Base-by-base conservation (phyloP, 768 basidiomycete species). In the Galerina marginata region DNA sequence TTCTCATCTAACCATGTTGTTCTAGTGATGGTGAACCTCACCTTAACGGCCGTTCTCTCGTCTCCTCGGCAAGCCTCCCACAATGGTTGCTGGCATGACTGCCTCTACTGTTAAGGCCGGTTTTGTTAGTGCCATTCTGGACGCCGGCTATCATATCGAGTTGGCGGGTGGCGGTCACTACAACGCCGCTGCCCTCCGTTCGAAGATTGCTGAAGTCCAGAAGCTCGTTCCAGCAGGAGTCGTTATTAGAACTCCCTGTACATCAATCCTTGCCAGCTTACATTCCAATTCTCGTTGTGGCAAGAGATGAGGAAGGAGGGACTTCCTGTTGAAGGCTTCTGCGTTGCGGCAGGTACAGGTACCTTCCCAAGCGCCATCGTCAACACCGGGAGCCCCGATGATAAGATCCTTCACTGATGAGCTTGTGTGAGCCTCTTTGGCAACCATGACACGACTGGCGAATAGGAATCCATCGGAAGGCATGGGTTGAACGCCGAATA, bases 81-180 rank as follows among this genome's bases (percentile, higher is more conserved):
- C 99, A 76, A 99, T 99, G 97, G 95, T 99, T 40, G 96, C 96
- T 50, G 97, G 97, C 60, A 99, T 99, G 97, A 99, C 97, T 0
- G 97, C 97, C 0, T 91, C 91, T 1, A 99, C 97, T 36, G 97
- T 99, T 65, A 90, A 96, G 72, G 90, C 90, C 36, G 95, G 95
- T 14, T 96, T 99, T 74, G 96, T 98, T 69, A 89, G 90, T 59
- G 95, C 97, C 7, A 84, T 96, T 47, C 87, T 97, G 66, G 85
- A 90, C 63, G 96, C 97, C 25, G 96, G 96, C 1, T 99, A 90
- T 74, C 97, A 99, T 73, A 83, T 98, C 69, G 97, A 99, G 76
- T 85, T 99, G 63, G 97, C 97, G 54, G 97, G 97, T 61, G 97
- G 97, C 54, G 97, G 95, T 12, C 97, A 99, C 78, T 99, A 98